These are phyloP conservation scores for Talaromyces sp. DNA, from an alignment of 2,329 filamentous ascomycete genomes.

Conservation along the genomic window DNA sequence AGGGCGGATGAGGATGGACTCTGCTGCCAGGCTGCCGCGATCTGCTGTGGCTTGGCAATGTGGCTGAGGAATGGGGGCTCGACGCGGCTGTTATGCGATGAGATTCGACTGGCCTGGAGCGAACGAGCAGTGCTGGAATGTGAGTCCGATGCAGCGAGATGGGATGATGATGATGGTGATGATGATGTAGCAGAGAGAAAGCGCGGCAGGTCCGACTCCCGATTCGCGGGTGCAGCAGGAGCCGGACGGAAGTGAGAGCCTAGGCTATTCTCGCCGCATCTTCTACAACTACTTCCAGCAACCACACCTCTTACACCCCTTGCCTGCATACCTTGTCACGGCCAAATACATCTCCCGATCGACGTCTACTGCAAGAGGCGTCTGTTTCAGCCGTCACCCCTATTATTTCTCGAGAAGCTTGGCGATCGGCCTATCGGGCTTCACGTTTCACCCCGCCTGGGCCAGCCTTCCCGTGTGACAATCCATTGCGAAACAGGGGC, in stretches of 20 bases:
- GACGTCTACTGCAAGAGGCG: not conserved
- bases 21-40: not conserved
- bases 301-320: not conserved
- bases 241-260: not conserved
- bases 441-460: not conserved
- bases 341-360: not conserved
- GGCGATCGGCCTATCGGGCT: not conserved
- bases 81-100: not conserved
- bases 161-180: not conserved
- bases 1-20: not conserved
- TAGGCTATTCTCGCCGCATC: not conserved
- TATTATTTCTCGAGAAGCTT: not conserved
- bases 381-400: not conserved
- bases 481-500: not conserved
- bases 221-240: not conserved
- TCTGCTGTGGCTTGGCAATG: not conserved
- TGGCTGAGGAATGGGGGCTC: not conserved
- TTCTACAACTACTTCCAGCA: not conserved
- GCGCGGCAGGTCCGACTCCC: not conserved
- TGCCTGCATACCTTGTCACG: not conserved
- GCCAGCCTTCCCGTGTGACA: not conserved
- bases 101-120: not conserved
- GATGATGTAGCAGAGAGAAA: not conserved
- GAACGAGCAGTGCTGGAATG: not conserved
- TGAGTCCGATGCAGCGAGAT: not conserved